Conservation (phyloP, 2,329 filamentous ascomycete species). For the Trichoderma sp. region DNA sequence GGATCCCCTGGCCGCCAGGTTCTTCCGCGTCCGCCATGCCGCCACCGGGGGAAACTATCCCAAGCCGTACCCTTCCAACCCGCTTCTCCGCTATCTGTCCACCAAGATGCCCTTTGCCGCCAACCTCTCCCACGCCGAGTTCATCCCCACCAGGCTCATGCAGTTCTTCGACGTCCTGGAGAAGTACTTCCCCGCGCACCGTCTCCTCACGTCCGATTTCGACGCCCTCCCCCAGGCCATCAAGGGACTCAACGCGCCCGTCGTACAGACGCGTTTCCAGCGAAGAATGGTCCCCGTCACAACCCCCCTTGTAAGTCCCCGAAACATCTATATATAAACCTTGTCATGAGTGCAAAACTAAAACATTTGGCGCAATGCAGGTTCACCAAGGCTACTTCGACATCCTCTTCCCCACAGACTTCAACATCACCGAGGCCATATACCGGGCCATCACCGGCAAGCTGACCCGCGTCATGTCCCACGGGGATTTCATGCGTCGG, state of each 20-base stretch:
- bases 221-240: constrained; percentile 79
- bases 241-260: constrained; percentile 82
- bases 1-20: constrained; percentile 79
- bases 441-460: constrained; percentile 93
- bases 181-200: constrained; percentile 83
- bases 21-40: constrained; percentile 77
- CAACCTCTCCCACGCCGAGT: constrained; percentile 81
- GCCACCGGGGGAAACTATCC: constrained; percentile 65
- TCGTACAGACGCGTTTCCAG: constrained; percentile 92
- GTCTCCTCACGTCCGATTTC: constrained; percentile 88
- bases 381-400: constrained; percentile 99
- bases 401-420: constrained; percentile 97
- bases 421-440: constrained; percentile 82
- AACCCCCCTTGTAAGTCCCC: constrained; percentile 75
- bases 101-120: constrained; percentile 65
- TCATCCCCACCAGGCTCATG: constrained; percentile 91
- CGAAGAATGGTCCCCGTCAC: constrained; percentile 82
- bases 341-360: background rate
- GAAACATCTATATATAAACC: background rate
- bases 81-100: constrained; percentile 58
- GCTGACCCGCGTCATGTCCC: constrained; percentile 76
- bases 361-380: constrained; percentile 41
- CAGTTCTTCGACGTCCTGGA: constrained; percentile 93
- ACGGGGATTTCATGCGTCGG: constrained; percentile 84
- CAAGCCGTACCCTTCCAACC: constrained; percentile 55